phyloP scores from a whole-genome alignment of 208 protist genomes.

The Acanthamoeba royreba region DNA sequence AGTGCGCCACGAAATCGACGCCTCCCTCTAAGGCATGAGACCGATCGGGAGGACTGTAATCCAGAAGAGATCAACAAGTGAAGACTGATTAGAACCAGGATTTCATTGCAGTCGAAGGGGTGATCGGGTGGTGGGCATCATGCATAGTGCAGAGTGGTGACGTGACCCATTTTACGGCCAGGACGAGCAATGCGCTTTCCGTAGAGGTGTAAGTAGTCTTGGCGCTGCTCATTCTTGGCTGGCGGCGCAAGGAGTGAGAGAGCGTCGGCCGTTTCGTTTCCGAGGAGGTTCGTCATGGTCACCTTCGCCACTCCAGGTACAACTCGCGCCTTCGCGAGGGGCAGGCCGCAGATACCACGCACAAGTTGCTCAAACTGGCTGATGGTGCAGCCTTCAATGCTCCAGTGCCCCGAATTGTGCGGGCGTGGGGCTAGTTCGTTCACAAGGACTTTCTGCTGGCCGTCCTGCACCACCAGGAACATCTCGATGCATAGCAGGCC shows the following conservation, averaged over 20 bases:
- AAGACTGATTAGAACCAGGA: no score
- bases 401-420: conserved; percentile 83
- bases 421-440: conserved; percentile 84
- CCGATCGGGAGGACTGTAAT: no score
- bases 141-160: conserved; percentile 69
- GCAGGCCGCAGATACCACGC: conserved; percentile 74
- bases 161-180: conserved; percentile 81
- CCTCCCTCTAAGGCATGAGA: no score
- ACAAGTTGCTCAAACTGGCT: conserved; percentile 82
- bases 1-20: no score
- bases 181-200: conserved; percentile 70
- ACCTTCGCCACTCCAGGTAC: conserved; percentile 43
- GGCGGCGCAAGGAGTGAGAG: not conserved
- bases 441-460: conserved; percentile 67
- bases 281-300: conserved; percentile 80
- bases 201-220: conserved; percentile 67
- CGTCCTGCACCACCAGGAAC: conserved; percentile 53
- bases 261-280: conserved; percentile 51
- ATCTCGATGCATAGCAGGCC: conserved; percentile 78
- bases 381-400: conserved; percentile 75
- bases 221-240: conserved; percentile 3
- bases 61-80: no score
- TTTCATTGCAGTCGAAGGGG: no score
- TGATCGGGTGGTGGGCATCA: no score
- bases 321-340: conserved; percentile 62